Evolutionary conservation across 2,329 filamentous ascomycete species (phyloP), one percentile per base, ranked within the genome.

Genomic region (Fusarium buxicola): DNA sequence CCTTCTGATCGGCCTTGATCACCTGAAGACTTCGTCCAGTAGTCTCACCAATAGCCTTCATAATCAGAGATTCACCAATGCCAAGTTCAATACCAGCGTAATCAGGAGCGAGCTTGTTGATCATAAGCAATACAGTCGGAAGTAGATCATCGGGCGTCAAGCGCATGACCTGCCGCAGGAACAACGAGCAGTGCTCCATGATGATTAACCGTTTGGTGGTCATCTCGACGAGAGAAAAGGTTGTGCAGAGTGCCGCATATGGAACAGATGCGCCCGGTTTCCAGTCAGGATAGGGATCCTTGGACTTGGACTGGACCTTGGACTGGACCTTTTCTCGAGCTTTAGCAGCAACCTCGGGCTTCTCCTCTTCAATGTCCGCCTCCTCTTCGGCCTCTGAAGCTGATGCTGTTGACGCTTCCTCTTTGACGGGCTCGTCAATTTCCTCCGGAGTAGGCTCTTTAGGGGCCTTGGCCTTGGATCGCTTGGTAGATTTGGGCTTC

Each of bases 21-120:
- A 97, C 89, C 32, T 89, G 85, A 41, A 97, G 78, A 71, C 89
- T 96, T 59, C 95, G 89, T 9, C 95, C 95, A 0, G 95, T 99
- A 27, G 89, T 91, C 79, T 98, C 94, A 10, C 94, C 94, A 72
- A 99, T 96, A 6, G 95, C 92, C 76, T 98, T 99, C 94, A 98
- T 98, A 71, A 99, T 97, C 25, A 99, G 79, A 1, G 94, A 98
- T 78, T 99, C 95, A 54, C 95, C 95, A 69, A 99, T 99, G n/a
- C 95, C 95, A 27, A 99, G 84, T 77, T 99, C 95, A 62, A 99
- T 94, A 16, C 95, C 95, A 38, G 94, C 90, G 75, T 97, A 99
- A 73, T 99, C 95, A 4, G 95, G 94, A 3, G 95, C 95, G 24
- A 99, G 86, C 76, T 98, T 98, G 79, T 97, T 97, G 76, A 97